Conservation (phyloP, 2,329 filamentous ascomycete species). For the Talaromyces marneffei region DNA sequence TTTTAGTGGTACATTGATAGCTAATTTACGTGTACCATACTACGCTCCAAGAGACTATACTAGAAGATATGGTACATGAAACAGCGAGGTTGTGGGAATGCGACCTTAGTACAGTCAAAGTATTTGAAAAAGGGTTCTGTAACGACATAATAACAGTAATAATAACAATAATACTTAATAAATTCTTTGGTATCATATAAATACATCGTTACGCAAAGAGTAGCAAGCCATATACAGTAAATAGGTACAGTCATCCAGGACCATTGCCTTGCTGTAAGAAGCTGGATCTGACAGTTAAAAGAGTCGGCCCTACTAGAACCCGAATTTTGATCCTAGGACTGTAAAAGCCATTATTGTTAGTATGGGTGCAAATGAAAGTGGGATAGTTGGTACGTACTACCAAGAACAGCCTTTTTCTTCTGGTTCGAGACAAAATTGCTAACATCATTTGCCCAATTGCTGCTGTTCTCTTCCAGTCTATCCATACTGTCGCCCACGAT, state of each 20-base stretch:
- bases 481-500: constrained; percentile 82
- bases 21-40: background rate
- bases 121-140: background rate
- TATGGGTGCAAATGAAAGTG: background rate
- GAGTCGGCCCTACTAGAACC: constrained; percentile 3
- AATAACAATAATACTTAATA: too few species aligned
- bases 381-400: constrained; percentile 40
- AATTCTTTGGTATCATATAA: background rate
- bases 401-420: constrained; percentile 77
- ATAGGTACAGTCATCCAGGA: background rate
- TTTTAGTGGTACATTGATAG: background rate
- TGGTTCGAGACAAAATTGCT: constrained; percentile 80
- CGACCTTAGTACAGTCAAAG: background rate
- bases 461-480: constrained; percentile 70
- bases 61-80: background rate
- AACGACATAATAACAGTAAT: background rate
- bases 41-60: background rate
- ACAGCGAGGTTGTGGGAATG: background rate
- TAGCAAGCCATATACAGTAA: background rate
- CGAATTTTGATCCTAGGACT: constrained; percentile 17
- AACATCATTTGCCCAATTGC: constrained; percentile 80
- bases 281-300: background rate
- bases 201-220: background rate
- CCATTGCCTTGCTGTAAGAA: background rate
- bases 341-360: background rate